phyloP scores from a whole-genome alignment of 768 basidiomycete species.

The Suillus lakei region DNA sequence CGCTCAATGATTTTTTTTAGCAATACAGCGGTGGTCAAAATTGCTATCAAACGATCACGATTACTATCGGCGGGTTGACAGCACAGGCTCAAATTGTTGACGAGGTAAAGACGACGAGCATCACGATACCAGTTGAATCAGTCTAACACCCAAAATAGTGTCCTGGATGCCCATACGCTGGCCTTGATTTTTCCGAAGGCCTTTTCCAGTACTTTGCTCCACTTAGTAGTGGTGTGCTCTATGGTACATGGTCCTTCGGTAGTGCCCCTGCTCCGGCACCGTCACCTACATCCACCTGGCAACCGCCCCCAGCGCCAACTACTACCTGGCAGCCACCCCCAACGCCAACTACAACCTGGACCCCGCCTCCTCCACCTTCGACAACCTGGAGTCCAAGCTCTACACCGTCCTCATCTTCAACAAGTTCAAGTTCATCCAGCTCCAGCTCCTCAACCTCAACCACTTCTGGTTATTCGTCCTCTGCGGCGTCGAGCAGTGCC shows the following conservation, averaged over 20 bases:
- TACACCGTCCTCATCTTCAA: slow-evolving; percentile 16
- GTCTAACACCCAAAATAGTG: slow-evolving; percentile 47
- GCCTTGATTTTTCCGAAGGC: slow-evolving; percentile 70
- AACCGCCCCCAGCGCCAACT: slow-evolving; percentile 30
- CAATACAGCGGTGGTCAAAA: slow-evolving; percentile 58
- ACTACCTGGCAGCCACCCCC: slow-evolving; percentile 15
- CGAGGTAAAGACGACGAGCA: slow-evolving; percentile 42
- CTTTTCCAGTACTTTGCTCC: slow-evolving; percentile 67
- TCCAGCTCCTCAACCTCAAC: slow-evolving; percentile 11
- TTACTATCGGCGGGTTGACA: slow-evolving; percentile 62
- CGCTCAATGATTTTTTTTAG: slow-evolving; percentile 34
- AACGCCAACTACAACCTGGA: slow-evolving; percentile 13
- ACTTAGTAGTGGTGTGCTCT: slow-evolving; percentile 55
- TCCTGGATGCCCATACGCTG: slow-evolving; percentile 65
- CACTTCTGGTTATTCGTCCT: slow-evolving; percentile 4
- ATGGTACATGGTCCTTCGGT: slow-evolving; percentile 59
- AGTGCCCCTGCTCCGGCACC: slow-evolving; percentile 18
- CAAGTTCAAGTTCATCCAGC: slow-evolving; percentile 9
- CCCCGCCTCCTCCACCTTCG: slow-evolving; percentile 14
- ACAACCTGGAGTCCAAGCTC: slow-evolving; percentile 16
- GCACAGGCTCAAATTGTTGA: slow-evolving; percentile 65
- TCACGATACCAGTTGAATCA: neutral
- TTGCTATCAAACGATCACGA: slow-evolving; percentile 67
- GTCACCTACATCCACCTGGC: slow-evolving; percentile 19
- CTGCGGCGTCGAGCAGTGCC: slow-evolving; percentile 8